phyloP scores from a whole-genome alignment of 2,329 filamentous ascomycete genomes.

The Hymenoscyphus salicellus region DNA sequence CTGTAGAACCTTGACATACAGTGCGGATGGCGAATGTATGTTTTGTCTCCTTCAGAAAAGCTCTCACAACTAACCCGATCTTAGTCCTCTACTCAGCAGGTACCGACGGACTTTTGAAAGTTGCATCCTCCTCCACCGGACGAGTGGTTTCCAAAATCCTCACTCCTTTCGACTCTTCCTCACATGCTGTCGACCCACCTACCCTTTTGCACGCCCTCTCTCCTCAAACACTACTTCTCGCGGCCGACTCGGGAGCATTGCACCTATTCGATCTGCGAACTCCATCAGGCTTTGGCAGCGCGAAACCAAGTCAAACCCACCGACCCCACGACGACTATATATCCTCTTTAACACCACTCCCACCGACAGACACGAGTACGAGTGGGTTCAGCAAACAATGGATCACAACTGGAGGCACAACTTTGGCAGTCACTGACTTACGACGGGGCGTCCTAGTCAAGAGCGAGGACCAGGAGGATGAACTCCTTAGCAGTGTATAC shows the following conservation, averaged over 20 bases:
- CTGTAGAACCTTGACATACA: slow-evolving; percentile 78
- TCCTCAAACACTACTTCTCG: slow-evolving; percentile 82
- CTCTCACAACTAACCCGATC: slow-evolving; percentile 11
- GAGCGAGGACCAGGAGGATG: slow-evolving; percentile 93
- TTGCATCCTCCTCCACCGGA: slow-evolving; percentile 57
- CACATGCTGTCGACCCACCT: slow-evolving; percentile 59
- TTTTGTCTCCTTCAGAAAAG: slow-evolving; percentile 36
- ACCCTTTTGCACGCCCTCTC: slow-evolving; percentile 80
- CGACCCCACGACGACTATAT: slow-evolving; percentile 91
- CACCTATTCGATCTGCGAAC: slow-evolving; percentile 83
- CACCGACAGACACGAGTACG: slow-evolving; percentile 74
- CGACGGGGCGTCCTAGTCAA: slow-evolving; percentile 80
- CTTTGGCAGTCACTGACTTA: slow-evolving; percentile 84
- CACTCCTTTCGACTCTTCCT: slow-evolving; percentile 55
- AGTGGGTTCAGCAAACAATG: slow-evolving; percentile 92
- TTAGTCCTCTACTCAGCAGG: slow-evolving; percentile 61
- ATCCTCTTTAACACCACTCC: slow-evolving; percentile 80
- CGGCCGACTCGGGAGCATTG: slow-evolving; percentile 83
- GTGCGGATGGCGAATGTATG: slow-evolving; percentile 68
- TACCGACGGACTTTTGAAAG: slow-evolving; percentile 56
- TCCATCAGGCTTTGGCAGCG: slow-evolving; percentile 48
- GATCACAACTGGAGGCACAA: slow-evolving; percentile 89
- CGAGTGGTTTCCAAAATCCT: slow-evolving; percentile 77
- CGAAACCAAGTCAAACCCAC: slow-evolving; percentile 73
- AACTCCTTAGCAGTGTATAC: slow-evolving; percentile 77